Evolutionary conservation across 164 flowering plant species (phyloP).

Genomic region (Aristolochia contorta): DNA sequence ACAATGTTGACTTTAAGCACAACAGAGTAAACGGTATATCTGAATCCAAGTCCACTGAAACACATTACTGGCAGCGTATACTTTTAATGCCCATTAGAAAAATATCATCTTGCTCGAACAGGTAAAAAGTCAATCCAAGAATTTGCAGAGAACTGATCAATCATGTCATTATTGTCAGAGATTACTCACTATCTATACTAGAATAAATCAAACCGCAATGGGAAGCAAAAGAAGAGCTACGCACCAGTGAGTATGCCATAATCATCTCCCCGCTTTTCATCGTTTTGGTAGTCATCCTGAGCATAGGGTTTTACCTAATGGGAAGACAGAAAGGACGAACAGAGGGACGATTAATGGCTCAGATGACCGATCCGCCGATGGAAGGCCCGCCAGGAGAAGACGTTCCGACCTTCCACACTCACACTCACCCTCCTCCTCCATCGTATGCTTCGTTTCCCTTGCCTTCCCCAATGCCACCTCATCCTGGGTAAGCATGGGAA

Average conservation of each 20-base stretch:
- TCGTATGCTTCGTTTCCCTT: slow-evolving; percentile 4
- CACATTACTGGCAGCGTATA: too few relatives aligned
- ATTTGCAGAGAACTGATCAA: background rate
- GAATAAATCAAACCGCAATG: background rate
- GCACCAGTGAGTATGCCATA: background rate
- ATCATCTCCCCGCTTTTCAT: background rate
- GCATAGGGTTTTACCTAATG: background rate
- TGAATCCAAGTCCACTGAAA: too few relatives aligned
- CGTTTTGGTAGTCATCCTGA: background rate
- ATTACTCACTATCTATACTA: background rate
- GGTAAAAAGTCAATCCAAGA: background rate
- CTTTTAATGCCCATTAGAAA: too few relatives aligned
- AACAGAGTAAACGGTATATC: too few relatives aligned
- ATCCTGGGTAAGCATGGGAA: slow-evolving; percentile 6
- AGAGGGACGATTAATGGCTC: slow-evolving; percentile 2
- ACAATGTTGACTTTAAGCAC: too few relatives aligned
- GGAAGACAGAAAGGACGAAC: background rate
- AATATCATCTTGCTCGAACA: too few relatives aligned
- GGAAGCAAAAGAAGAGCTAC: background rate
- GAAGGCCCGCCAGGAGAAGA: background rate
- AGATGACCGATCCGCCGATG: background rate
- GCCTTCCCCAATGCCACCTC: slow-evolving; percentile 1
- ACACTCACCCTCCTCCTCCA: background rate
- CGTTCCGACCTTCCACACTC: background rate
- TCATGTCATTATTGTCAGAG: background rate